Percentiles rank a stretch among this genome's conserved stretches.
These are phyloP conservation scores for Aristolochia contorta DNA, from an alignment of 164 flowering plant species.

Conservation along the genomic window DNA sequence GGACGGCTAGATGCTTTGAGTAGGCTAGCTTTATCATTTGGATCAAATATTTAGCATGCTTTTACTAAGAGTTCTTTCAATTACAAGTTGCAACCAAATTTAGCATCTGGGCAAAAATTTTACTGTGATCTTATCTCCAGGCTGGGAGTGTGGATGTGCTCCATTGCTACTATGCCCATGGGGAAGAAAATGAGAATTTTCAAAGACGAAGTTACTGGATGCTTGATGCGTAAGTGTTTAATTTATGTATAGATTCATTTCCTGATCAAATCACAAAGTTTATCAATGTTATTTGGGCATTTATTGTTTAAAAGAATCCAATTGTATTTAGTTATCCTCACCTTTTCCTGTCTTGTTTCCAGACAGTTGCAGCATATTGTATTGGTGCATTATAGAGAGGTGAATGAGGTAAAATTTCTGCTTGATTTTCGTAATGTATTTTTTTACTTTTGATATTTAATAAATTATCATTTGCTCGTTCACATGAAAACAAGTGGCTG, in stretches of 20 bases:
- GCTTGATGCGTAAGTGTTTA: conserved; percentile 73
- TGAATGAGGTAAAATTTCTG: conserved; percentile 41
- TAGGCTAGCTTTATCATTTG: no score
- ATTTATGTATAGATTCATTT: neutral
- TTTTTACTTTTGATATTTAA: no score
- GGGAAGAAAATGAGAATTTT: conserved; percentile 73
- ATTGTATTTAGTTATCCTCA: neutral
- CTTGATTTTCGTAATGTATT: neutral
- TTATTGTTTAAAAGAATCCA: neutral
- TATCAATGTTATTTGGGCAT: no score
- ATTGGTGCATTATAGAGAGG: conserved; percentile 71
- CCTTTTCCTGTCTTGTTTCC: conserved; percentile 8
- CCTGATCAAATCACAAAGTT: no score
- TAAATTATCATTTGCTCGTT: no score
- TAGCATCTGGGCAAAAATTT: no score
- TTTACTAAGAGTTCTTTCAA: no score
- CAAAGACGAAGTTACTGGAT: conserved; percentile 95
- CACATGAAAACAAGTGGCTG: no score
- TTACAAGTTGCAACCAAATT: no score
- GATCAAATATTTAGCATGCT: no score
- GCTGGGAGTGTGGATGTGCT: conserved; percentile 83
- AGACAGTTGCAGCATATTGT: conserved; percentile 65
- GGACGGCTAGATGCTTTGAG: no score
- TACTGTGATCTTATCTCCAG: conserved; percentile 23
- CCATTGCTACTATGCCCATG: conserved; percentile 97